These are phyloP conservation scores for Tylopilus vinaceipallidus DNA, from an alignment of 768 basidiomycete species.

Conservation along the genomic window DNA sequence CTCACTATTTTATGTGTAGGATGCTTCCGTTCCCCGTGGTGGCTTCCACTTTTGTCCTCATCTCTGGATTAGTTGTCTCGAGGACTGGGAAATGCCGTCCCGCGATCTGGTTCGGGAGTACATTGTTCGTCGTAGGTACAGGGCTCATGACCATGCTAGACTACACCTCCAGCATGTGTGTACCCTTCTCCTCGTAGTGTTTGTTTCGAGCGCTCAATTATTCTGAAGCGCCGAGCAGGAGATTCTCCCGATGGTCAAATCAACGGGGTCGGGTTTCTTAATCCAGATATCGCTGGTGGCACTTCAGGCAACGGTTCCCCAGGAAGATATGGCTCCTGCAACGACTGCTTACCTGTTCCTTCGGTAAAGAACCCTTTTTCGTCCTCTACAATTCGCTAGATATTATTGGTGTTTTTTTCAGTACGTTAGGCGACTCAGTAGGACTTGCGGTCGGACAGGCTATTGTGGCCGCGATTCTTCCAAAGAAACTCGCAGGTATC, in stretches of 20 bases:
- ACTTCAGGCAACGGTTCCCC: slow-evolving; percentile 82
- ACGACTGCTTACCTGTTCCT: slow-evolving; percentile 72
- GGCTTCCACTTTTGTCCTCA: slow-evolving; percentile 46
- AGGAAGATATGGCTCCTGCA: slow-evolving; percentile 80
- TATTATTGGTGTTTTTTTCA: slow-evolving; percentile 19
- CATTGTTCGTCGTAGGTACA: slow-evolving; percentile 56
- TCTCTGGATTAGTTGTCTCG: slow-evolving; percentile 61
- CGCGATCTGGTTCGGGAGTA: slow-evolving; percentile 64
- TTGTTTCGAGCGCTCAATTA: background rate
- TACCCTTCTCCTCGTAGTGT: background rate
- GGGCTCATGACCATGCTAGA: slow-evolving; percentile 74
- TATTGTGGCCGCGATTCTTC: slow-evolving; percentile 56
- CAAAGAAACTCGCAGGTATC: slow-evolving; percentile 34
- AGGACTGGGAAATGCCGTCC: slow-evolving; percentile 55
- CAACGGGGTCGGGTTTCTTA: slow-evolving; percentile 58
- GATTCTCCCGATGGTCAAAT: slow-evolving; percentile 60
- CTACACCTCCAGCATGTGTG: slow-evolving; percentile 41
- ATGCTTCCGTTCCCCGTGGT: slow-evolving; percentile 74
- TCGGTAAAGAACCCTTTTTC: slow-evolving; percentile 36
- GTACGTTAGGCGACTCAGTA: slow-evolving; percentile 68
- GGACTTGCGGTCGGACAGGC: slow-evolving; percentile 72
- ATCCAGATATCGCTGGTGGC: slow-evolving; percentile 68
- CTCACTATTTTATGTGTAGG: slow-evolving; percentile 32
- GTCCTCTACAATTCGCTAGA: background rate
- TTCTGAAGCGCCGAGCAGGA: slow-evolving; percentile 52